Percentiles rank a stretch among this genome's conserved stretches.
phyloP scores from a whole-genome alignment of 768 basidiomycete species.

The Solioccasus polychromus region DNA sequence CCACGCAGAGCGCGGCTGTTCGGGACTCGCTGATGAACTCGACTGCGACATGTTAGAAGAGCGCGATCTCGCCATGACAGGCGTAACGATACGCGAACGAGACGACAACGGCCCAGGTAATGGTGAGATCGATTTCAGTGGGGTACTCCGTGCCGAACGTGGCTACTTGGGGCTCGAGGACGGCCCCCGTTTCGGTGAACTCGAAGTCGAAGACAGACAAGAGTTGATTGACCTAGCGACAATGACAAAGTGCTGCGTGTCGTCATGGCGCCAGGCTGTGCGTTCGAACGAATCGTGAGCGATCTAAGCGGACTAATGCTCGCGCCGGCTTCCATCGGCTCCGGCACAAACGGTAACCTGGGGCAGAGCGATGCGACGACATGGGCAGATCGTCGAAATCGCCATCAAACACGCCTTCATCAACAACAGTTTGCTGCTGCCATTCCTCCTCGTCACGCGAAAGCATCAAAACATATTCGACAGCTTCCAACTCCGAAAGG shows the following conservation, averaged over 20 bases:
- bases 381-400: slow-evolving; percentile 34
- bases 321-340: slow-evolving; percentile 55
- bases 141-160: slow-evolving; percentile 40
- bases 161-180: slow-evolving; percentile 12
- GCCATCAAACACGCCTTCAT: slow-evolving; percentile 59
- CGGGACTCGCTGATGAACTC: too few relatives aligned
- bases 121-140: slow-evolving; percentile 27
- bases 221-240: slow-evolving; percentile 30
- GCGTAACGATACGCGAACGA: slow-evolving; percentile 6
- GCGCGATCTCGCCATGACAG: slow-evolving; percentile 5
- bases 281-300: slow-evolving; percentile 1
- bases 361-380: slow-evolving; percentile 15
- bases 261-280: slow-evolving; percentile 9
- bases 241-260: slow-evolving; percentile 15
- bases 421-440: slow-evolving; percentile 20
- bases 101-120: slow-evolving; percentile 19
- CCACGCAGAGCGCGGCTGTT: too few relatives aligned
- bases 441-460: slow-evolving; percentile 68
- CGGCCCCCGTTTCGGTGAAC: slow-evolving; percentile 16
- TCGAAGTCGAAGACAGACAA: slow-evolving; percentile 26
- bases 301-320: slow-evolving; percentile 29
- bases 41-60: too few relatives aligned
- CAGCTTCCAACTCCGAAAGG: slow-evolving; percentile 66
- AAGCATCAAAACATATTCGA: slow-evolving; percentile 82
- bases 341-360: slow-evolving; percentile 35